Evolutionary conservation across 306 rosid species (phyloP).

Genomic region (Phaseolus lunatus): DNA sequence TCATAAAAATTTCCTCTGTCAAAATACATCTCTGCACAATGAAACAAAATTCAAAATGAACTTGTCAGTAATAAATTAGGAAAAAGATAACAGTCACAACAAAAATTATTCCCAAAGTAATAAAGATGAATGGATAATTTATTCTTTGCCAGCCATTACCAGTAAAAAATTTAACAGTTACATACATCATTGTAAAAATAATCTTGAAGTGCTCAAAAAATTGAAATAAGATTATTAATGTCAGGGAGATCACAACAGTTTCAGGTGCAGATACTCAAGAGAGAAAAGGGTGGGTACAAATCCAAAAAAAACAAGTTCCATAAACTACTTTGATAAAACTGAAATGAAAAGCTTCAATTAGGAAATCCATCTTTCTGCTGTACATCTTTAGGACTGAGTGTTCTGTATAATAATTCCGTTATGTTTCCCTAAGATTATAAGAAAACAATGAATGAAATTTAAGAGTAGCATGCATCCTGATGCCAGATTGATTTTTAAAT

Average conservation of each 20-base stretch:
- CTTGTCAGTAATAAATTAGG: constrained; percentile 10
- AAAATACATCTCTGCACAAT: constrained; percentile 90
- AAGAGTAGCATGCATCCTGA: background rate
- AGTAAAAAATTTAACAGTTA: background rate
- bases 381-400: constrained; percentile 22
- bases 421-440: background rate
- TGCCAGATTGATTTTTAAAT: background rate
- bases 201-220: background rate
- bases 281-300: background rate
- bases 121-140: background rate
- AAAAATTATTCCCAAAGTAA: constrained; percentile 13
- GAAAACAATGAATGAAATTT: background rate
- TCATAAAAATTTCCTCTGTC: constrained; percentile 97
- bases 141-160: background rate
- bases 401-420: constrained; percentile 6
- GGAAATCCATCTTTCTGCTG: constrained; percentile 26
- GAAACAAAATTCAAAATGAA: constrained; percentile 46
- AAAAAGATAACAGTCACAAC: background rate
- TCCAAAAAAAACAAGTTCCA: constrained; percentile 23
- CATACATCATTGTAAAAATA: background rate
- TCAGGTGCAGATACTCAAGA: constrained; percentile 24
- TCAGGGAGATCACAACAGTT: background rate
- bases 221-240: constrained; percentile 9
- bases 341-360: constrained; percentile 19
- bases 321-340: constrained; percentile 28